Percentiles rank a stretch among this genome's conserved stretches.
Evolutionary conservation across 176 grass and related monocot species (phyloP).

Genomic region (Urochloa ruziziensis): DNA sequence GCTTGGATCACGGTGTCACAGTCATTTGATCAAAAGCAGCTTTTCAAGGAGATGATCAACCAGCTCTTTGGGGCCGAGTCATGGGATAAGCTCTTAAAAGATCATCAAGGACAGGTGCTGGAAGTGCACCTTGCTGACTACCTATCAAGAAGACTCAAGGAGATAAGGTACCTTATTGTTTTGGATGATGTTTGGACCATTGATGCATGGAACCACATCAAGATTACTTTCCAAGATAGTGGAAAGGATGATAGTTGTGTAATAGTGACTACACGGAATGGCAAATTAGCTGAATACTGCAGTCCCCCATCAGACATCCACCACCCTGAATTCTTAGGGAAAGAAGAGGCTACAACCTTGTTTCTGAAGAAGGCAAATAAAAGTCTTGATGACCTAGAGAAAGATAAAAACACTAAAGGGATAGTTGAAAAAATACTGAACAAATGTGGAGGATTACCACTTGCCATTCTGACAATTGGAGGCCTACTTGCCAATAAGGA

Average conservation of each 20-base stretch:
- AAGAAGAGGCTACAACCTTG: not conserved
- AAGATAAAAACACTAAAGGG: not conserved
- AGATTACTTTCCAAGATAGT: not conserved
- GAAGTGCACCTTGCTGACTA: not conserved
- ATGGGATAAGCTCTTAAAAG: accelerated
- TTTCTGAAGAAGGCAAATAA: not conserved
- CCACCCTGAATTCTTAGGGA: not conserved
- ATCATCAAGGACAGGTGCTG: not conserved
- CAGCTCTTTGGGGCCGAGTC: not conserved
- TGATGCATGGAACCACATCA: not conserved
- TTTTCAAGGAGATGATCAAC: not conserved
- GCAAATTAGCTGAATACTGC: not conserved
- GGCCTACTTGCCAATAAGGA: not conserved
- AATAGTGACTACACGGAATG: constrained; percentile 29
- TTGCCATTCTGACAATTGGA: constrained; percentile 17
- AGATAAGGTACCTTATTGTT: constrained; percentile 20
- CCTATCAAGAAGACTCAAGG: not conserved
- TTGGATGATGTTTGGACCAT: constrained; percentile 35
- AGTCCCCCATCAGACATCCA: not conserved
- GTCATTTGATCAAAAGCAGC: not conserved
- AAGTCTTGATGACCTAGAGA: not conserved
- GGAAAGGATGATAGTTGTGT: not conserved
- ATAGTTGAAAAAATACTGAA: not conserved
- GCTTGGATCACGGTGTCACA: constrained; percentile 38
- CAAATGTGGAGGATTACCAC: constrained; percentile 19